These are phyloP conservation scores for Trichoderma citrinoviride DNA, from an alignment of 2,329 filamentous ascomycete genomes.

Conservation along the genomic window DNA sequence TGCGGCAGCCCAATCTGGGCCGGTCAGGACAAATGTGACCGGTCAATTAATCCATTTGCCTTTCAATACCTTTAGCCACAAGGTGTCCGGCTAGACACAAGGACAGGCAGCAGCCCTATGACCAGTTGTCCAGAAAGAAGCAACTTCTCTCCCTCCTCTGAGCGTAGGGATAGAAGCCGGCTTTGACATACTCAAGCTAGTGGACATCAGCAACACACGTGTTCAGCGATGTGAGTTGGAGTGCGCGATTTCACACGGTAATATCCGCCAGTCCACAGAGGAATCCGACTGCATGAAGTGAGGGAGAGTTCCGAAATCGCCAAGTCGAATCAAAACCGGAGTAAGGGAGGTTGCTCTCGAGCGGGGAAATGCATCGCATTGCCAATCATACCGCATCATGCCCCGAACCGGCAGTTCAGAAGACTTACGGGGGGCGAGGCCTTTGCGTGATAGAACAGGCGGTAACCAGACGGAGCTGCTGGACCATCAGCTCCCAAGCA, in stretches of 20 bases:
- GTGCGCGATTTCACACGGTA: background rate
- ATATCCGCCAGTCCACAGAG: background rate
- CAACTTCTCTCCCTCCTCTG: background rate
- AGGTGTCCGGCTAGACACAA: background rate
- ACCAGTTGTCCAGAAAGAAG: background rate
- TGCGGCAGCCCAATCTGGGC: background rate
- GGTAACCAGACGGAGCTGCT: background rate
- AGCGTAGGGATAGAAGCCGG: background rate
- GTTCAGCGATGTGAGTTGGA: background rate
- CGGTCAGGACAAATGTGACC: background rate
- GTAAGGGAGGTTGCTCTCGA: background rate
- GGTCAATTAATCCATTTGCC: background rate
- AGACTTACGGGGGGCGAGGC: background rate
- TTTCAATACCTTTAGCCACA: background rate
- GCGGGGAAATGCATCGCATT: constrained; percentile 1
- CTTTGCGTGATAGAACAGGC: constrained; percentile 5
- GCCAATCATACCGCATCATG: background rate
- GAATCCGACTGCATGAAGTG: background rate
- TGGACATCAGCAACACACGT: background rate
- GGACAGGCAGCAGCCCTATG: background rate
- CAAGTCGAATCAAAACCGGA: background rate
- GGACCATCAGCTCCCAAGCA: constrained; percentile 6
- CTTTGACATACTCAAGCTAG: background rate
- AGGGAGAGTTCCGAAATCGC: background rate
- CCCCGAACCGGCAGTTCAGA: background rate